Evolutionary conservation across 495 filamentous ascomycete genomes (phyloP).

Genomic region (Hypoxylon fragiforme): DNA sequence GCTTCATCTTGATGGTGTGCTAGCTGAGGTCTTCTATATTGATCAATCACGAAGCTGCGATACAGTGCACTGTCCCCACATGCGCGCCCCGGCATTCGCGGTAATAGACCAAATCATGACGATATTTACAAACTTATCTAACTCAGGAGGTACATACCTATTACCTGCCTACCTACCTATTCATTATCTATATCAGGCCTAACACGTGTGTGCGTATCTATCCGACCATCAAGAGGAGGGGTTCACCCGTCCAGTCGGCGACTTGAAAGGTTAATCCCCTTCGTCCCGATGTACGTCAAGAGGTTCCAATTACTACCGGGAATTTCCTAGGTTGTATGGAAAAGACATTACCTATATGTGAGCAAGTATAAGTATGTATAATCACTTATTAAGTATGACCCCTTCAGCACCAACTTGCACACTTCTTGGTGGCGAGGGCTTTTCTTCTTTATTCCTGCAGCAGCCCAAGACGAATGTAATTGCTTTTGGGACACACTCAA

Average conservation of each 20-base stretch:
- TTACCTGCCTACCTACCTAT: neutral
- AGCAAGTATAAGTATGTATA: too few species aligned
- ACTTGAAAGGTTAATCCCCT: neutral
- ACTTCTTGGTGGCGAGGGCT: too few species aligned
- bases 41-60: constrained; percentile 21
- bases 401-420: too few species aligned
- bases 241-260: constrained; percentile 18
- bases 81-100: neutral
- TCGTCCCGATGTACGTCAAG: constrained; percentile 6
- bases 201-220: constrained; percentile 15
- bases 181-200: constrained; percentile 14
- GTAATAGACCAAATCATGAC: constrained; percentile 6
- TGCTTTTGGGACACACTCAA: too few species aligned
- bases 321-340: constrained; percentile 12
- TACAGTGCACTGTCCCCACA: constrained; percentile 7
- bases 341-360: neutral
- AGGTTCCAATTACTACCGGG: constrained; percentile 14
- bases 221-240: constrained; percentile 13
- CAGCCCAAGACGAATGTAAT: constrained; percentile 15
- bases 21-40: constrained; percentile 16
- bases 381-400: too few species aligned
- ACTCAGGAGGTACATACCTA: too few species aligned
- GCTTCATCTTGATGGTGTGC: constrained; percentile 33
- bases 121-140: constrained; percentile 28
- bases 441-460: too few species aligned